A percentile compares a stretch with the other conserved stretches of the same genome.
These are phyloP conservation scores for Coniochaeta hoffmannii DNA, from an alignment of 2,329 filamentous ascomycete genomes.

Conservation along the genomic window DNA sequence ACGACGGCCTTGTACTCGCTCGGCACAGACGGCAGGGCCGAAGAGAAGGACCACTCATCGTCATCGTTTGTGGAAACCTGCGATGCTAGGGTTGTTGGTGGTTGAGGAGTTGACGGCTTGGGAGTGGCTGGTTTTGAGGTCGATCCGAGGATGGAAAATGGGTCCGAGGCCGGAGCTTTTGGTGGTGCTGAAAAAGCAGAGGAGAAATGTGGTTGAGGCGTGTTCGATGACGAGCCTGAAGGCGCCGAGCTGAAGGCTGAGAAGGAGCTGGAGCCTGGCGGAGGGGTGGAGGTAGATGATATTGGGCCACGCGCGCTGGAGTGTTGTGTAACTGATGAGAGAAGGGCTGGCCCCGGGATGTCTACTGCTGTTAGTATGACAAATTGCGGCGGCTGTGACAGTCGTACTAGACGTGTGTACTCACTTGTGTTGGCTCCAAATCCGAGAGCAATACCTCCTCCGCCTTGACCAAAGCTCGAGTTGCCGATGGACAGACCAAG, in stretches of 20 bases:
- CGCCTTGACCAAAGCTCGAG: conserved; percentile 61
- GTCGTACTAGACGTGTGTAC: conserved; percentile 20
- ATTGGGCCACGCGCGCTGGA: conserved; percentile 46
- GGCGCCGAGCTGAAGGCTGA: conserved; percentile 47
- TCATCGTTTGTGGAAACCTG: conserved; percentile 48
- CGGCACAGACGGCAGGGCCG: conserved; percentile 65
- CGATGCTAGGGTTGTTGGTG: conserved; percentile 17
- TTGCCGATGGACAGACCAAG: conserved; percentile 79
- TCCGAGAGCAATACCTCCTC: conserved; percentile 71
- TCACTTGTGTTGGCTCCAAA: conserved; percentile 62
- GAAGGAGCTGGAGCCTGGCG: conserved; percentile 41
- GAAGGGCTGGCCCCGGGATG: conserved; percentile 55
- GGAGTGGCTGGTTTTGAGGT: conserved; percentile 22
- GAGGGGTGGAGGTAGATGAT: conserved; percentile 31
- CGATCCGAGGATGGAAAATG: conserved; percentile 43
- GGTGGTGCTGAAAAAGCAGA: conserved; percentile 37
- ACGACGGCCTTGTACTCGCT: conserved; percentile 58
- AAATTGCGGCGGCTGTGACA: background rate
- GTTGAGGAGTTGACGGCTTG: conserved; percentile 25
- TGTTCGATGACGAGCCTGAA: conserved; percentile 39
- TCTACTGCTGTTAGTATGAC: conserved; percentile 32
- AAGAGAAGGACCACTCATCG: conserved; percentile 92
- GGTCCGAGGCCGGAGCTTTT: conserved; percentile 34
- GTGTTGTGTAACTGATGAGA: conserved; percentile 56
- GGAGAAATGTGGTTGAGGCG: conserved; percentile 42